phyloP scores from a whole-genome alignment of 208 protist species.

The Jaenimonas drosophilae region DNA sequence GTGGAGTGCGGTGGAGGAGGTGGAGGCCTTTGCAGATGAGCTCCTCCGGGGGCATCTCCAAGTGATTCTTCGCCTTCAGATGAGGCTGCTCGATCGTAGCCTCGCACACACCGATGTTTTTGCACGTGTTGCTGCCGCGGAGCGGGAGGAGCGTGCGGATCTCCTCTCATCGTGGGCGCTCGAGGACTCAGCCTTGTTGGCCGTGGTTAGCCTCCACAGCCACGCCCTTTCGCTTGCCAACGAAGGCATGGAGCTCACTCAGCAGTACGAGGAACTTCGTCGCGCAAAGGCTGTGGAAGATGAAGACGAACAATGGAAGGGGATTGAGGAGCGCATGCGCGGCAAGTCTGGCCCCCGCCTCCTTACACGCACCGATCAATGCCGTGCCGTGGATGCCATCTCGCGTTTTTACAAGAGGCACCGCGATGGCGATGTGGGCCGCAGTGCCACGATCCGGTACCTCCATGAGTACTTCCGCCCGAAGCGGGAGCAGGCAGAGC shows the following conservation, averaged over 20 bases:
- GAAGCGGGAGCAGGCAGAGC: slow-evolving; percentile 10
- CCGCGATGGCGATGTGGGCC: slow-evolving; percentile 8
- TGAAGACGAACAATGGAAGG: not conserved
- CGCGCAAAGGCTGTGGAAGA: not conserved
- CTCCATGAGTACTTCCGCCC: slow-evolving; percentile 7
- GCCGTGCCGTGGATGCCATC: slow-evolving; percentile 3
- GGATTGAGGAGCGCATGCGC: not conserved
- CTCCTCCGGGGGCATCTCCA: not conserved
- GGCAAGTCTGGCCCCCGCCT: not conserved
- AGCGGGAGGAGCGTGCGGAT: too few species aligned
- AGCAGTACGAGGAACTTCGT: slow-evolving; percentile 1
- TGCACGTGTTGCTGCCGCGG: too few species aligned
- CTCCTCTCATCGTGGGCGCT: not conserved
- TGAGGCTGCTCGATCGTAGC: too few species aligned
- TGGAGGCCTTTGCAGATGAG: not conserved
- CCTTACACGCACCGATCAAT: not conserved
- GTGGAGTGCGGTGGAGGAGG: slow-evolving; percentile 1
- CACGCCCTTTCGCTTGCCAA: not conserved
- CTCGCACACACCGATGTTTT: too few species aligned
- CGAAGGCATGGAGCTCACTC: not conserved
- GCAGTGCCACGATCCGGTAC: slow-evolving; percentile 6
- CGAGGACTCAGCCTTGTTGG: not conserved
- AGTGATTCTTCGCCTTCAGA: too few species aligned
- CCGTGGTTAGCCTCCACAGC: not conserved
- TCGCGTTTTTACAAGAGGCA: slow-evolving; percentile 8